Evolutionary conservation across 805 yeast genomes (phyloP).

Genomic region (Candida namnaoensis): DNA sequence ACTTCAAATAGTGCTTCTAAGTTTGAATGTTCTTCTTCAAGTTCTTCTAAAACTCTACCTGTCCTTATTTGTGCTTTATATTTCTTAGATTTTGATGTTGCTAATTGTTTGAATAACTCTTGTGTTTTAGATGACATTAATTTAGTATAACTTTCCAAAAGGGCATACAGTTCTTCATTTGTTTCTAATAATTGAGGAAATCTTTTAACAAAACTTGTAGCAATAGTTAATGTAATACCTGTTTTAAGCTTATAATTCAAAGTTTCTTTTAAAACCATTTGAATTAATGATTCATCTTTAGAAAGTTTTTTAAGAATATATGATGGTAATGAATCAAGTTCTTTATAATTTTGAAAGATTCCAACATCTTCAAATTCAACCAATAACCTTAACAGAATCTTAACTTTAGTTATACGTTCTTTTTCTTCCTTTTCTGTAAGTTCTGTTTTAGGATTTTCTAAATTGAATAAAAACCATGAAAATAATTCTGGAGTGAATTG

Average conservation of each 20-base stretch:
- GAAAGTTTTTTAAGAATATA: slow-evolving; percentile 27
- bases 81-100: slow-evolving; percentile 28
- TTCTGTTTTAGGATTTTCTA: slow-evolving; percentile 23
- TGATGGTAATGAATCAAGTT: slow-evolving; percentile 34
- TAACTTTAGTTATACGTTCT: slow-evolving; percentile 31
- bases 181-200: slow-evolving; percentile 27
- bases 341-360: slow-evolving; percentile 37
- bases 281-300: slow-evolving; percentile 29
- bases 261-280: slow-evolving; percentile 35
- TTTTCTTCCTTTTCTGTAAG: slow-evolving; percentile 33
- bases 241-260: slow-evolving; percentile 28
- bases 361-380: slow-evolving; percentile 55
- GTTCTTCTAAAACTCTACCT: slow-evolving; percentile 42
- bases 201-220: slow-evolving; percentile 40
- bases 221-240: slow-evolving; percentile 27
- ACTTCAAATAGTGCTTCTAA: slow-evolving; percentile 30
- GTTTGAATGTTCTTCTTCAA: slow-evolving; percentile 25
- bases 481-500: slow-evolving; percentile 44
- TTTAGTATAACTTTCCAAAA: slow-evolving; percentile 33
- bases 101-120: slow-evolving; percentile 25
- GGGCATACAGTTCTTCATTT: slow-evolving; percentile 16
- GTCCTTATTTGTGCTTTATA: slow-evolving; percentile 54
- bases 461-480: slow-evolving; percentile 30
- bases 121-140: slow-evolving; percentile 30
- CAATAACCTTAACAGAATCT: slow-evolving; percentile 38